A percentile compares a stretch with the other conserved stretches of the same genome.
Evolutionary conservation across 2,329 filamentous ascomycete genomes (phyloP).

Genomic region (Curvularia sp.): DNA sequence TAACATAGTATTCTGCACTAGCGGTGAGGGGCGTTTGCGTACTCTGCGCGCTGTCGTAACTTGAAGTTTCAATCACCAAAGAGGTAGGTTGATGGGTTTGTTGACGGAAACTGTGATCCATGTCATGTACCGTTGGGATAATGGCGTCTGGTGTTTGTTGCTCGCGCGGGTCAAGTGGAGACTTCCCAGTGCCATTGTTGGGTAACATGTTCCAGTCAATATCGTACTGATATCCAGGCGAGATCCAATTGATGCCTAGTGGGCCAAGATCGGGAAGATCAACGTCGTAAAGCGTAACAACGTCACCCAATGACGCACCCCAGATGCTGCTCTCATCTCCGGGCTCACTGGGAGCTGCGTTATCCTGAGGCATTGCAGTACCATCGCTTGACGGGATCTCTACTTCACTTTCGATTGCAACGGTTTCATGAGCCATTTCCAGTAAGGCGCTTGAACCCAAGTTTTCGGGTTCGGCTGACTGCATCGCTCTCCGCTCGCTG

Average conservation of each 20-base stretch:
- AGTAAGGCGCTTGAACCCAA: not conserved
- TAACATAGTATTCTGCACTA: conserved; percentile 1
- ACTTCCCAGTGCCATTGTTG: not conserved
- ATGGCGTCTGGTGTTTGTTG: conserved; percentile 1
- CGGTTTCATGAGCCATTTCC: not conserved
- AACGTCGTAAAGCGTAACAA: conserved; percentile 8
- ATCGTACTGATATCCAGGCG: conserved; percentile 15
- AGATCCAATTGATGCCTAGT: conserved; percentile 20
- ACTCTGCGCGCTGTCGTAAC: not conserved
- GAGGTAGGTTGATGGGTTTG: not conserved
- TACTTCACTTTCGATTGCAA: not conserved
- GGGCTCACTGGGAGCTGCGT: not conserved
- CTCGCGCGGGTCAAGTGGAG: not conserved
- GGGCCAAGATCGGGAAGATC: conserved; percentile 12
- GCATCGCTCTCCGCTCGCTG: not conserved
- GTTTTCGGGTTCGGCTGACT: not conserved
- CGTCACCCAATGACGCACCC: not conserved
- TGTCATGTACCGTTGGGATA: not conserved
- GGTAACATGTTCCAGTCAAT: conserved; percentile 17
- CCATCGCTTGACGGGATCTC: not conserved
- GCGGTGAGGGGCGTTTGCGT: conserved; percentile 1
- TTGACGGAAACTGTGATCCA: not conserved
- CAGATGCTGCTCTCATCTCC: not conserved
- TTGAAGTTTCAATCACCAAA: not conserved
- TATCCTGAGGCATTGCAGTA: conserved; percentile 26